Percentiles rank a stretch among this genome's conserved stretches.
phyloP scores from a whole-genome alignment of 1,139 yeast genomes.

The Groenewaldozyma auringiensis region DNA sequence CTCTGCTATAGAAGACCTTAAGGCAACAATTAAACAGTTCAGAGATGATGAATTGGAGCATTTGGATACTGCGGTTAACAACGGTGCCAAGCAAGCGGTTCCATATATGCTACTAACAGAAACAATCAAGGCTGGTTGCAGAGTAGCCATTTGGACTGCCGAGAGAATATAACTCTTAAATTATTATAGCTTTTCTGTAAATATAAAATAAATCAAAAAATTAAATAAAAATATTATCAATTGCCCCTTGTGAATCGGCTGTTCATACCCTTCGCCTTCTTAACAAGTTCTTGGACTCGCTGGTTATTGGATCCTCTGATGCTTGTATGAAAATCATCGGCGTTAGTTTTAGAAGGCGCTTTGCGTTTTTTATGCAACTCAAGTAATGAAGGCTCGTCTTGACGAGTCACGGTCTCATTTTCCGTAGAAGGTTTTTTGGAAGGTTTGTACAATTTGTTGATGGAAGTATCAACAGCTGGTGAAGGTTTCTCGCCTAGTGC shows the following conservation, averaged over 20 bases:
- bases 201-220: neutral
- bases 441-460: neutral
- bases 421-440: neutral
- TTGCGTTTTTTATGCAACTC: neutral
- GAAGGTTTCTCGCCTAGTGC: conserved; percentile 13
- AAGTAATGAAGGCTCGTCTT: neutral
- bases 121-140: conserved; percentile 72
- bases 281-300: neutral
- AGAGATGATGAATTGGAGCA: conserved; percentile 96
- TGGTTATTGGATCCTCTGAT: neutral
- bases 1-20: conserved; percentile 53
- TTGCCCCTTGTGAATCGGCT: conserved; percentile 8
- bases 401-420: neutral
- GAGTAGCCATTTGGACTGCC: conserved; percentile 86
- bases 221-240: neutral
- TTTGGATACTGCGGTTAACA: conserved; percentile 82
- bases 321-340: neutral
- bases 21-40: conserved; percentile 60
- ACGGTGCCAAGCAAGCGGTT: conserved; percentile 88
- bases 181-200: neutral
- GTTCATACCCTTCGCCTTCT: conserved; percentile 4
- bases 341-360: neutral
- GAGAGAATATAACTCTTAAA: conserved; percentile 46
- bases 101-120: conserved; percentile 88
- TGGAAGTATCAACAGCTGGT: too few species aligned